Evolutionary conservation across 768 basidiomycete genomes (phyloP).

Genomic region (Tephrocybe sp.): DNA sequence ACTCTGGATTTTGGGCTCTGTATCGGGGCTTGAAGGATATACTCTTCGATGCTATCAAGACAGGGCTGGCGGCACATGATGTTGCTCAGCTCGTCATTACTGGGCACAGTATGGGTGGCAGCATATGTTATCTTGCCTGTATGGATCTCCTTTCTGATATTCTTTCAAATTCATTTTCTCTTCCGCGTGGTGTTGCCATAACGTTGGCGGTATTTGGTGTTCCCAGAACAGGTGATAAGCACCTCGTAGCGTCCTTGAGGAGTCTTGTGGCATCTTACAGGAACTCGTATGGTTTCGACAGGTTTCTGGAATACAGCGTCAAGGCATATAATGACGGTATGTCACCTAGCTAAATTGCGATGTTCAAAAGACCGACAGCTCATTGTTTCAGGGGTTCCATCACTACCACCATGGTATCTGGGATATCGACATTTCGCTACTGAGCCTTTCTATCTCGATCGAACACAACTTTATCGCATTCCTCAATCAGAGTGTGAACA

Average conservation of each 20-base stretch:
- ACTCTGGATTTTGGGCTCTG: slow-evolving; percentile 56
- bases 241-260: slow-evolving; percentile 42
- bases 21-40: slow-evolving; percentile 41
- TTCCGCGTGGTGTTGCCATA: slow-evolving; percentile 30
- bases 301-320: slow-evolving; percentile 47
- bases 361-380: not conserved
- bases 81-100: slow-evolving; percentile 47
- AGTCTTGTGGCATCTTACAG: slow-evolving; percentile 34
- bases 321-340: slow-evolving; percentile 60
- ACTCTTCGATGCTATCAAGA: slow-evolving; percentile 36
- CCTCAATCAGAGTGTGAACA: slow-evolving; percentile 47
- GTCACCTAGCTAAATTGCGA: slow-evolving; percentile 8
- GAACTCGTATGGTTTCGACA: slow-evolving; percentile 31
- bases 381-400: slow-evolving; percentile 45
- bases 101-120: slow-evolving; percentile 60
- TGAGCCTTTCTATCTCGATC: slow-evolving; percentile 48
- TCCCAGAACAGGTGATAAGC: slow-evolving; percentile 48
- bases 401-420: slow-evolving; percentile 50
- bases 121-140: slow-evolving; percentile 49
- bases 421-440: slow-evolving; percentile 55
- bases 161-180: slow-evolving; percentile 8
- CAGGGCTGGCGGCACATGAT: slow-evolving; percentile 35
- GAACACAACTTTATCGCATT: slow-evolving; percentile 46
- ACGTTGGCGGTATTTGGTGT: slow-evolving; percentile 51
- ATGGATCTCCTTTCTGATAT: slow-evolving; percentile 42